Evolutionary conservation across 2,329 filamentous ascomycete genomes (phyloP).

Genomic region (Diaporthe citri): DNA sequence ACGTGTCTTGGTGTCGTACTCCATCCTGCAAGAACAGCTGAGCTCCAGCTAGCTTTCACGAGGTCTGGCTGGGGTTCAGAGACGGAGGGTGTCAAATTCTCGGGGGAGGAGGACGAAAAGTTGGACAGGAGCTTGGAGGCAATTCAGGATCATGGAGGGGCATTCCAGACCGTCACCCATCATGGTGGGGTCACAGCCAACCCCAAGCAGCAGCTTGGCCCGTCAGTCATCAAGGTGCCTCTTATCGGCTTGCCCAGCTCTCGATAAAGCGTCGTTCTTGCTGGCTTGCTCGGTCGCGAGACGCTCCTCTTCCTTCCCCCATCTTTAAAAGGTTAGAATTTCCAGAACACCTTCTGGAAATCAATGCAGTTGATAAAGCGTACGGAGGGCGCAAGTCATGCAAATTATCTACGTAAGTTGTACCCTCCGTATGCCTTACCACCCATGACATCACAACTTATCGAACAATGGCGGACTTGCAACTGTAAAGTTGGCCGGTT

Average conservation of each 20-base stretch:
- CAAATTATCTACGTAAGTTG: too few relatives aligned
- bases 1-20: slow-evolving; percentile 82
- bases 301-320: too few relatives aligned
- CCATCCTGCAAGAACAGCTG: slow-evolving; percentile 63
- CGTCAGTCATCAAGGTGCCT: not conserved
- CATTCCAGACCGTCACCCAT: not conserved
- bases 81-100: not conserved
- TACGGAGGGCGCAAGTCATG: too few relatives aligned
- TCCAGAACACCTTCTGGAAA: too few relatives aligned
- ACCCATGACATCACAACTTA: too few relatives aligned
- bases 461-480: too few relatives aligned
- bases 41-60: not conserved
- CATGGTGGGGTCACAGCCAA: not conserved
- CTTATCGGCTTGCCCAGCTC: not conserved
- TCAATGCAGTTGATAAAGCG: too few relatives aligned
- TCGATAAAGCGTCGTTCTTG: too few relatives aligned
- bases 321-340: too few relatives aligned
- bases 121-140: not conserved
- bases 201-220: not conserved
- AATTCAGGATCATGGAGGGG: not conserved
- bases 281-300: too few relatives aligned
- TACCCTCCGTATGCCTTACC: too few relatives aligned
- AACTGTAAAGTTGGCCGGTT: too few relatives aligned
- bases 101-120: not conserved
- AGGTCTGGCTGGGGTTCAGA: not conserved